Conservation (phyloP, 306 rosid genomes). For the Pueraria montana region DNA sequence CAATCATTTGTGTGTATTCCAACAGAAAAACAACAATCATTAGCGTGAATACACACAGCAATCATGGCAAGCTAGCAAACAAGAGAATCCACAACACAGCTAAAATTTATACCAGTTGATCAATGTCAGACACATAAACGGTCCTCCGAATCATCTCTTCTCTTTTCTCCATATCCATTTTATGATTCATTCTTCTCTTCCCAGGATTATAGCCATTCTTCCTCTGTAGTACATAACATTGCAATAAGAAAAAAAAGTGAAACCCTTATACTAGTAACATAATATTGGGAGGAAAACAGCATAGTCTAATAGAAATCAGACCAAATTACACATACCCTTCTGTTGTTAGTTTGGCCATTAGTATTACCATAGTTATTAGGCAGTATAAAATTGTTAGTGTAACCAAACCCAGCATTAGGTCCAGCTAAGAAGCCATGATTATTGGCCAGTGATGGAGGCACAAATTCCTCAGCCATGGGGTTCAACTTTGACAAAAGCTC, state of each 20-base stretch:
- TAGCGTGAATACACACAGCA: conserved; percentile 23
- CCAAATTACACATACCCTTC: conserved; percentile 64
- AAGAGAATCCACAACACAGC: conserved; percentile 32
- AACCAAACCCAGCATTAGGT: conserved; percentile 68
- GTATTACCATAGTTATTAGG: conserved; percentile 59
- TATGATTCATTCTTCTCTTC: conserved; percentile 73
- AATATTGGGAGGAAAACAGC: background rate
- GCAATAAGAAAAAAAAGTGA: background rate
- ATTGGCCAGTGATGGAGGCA: conserved; percentile 83
- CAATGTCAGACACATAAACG: conserved; percentile 98
- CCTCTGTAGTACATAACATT: conserved; percentile 56
- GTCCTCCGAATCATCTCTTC: conserved; percentile 96
- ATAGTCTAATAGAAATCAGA: conserved; percentile 33
- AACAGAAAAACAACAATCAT: conserved; percentile 4
- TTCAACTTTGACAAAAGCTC: conserved; percentile 90
- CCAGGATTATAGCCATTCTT: conserved; percentile 88
- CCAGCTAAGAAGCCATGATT: conserved; percentile 62
- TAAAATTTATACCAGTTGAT: conserved; percentile 75
- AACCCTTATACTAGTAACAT: conserved; percentile 19
- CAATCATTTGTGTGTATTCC: background rate
- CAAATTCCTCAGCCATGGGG: conserved; percentile 98
- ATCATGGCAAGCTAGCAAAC: conserved; percentile 27
- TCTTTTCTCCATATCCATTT: conserved; percentile 74
- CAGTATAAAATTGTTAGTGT: conserved; percentile 60
- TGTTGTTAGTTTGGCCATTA: conserved; percentile 56